A percentile compares a stretch with the other conserved stretches of the same genome.
Evolutionary conservation across 768 basidiomycete genomes (phyloP).

Genomic region (Pisolithus tinctorius): DNA sequence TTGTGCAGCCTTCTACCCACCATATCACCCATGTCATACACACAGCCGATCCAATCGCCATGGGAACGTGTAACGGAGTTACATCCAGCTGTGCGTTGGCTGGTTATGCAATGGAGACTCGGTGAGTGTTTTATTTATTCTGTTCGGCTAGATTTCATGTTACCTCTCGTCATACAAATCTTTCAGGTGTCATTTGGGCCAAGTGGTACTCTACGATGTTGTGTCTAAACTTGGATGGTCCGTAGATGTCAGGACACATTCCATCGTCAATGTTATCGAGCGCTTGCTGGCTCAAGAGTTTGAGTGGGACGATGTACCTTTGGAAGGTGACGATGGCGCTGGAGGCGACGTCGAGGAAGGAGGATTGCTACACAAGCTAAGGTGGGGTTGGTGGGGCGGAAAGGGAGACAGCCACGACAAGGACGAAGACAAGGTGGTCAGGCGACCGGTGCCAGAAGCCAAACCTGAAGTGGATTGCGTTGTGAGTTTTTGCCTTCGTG

Average conservation of each 20-base stretch:
- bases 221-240: slow-evolving; percentile 75
- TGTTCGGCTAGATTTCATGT: not conserved
- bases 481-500: slow-evolving; percentile 35
- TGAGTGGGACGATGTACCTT: slow-evolving; percentile 39
- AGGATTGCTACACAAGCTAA: not conserved
- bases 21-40: slow-evolving; percentile 88
- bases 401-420: slow-evolving; percentile 27
- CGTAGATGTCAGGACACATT: slow-evolving; percentile 66
- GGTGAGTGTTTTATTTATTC: slow-evolving; percentile 23
- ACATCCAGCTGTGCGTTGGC: slow-evolving; percentile 72
- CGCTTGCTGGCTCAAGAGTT: slow-evolving; percentile 48
- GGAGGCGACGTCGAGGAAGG: not conserved
- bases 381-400: slow-evolving; percentile 26
- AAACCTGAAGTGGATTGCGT: slow-evolving; percentile 59
- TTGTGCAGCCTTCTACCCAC: slow-evolving; percentile 52
- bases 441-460: slow-evolving; percentile 38
- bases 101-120: slow-evolving; percentile 82
- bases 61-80: slow-evolving; percentile 75
- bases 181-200: slow-evolving; percentile 77
- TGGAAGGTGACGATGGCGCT: slow-evolving; percentile 1
- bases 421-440: slow-evolving; percentile 15
- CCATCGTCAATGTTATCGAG: slow-evolving; percentile 66
- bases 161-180: not conserved
- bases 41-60: slow-evolving; percentile 90
- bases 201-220: slow-evolving; percentile 79